Percentiles rank a stretch among this genome's conserved stretches.
phyloP scores from a whole-genome alignment of 2,329 filamentous ascomycete genomes.

The Arthrobotrys sphaeroides region DNA sequence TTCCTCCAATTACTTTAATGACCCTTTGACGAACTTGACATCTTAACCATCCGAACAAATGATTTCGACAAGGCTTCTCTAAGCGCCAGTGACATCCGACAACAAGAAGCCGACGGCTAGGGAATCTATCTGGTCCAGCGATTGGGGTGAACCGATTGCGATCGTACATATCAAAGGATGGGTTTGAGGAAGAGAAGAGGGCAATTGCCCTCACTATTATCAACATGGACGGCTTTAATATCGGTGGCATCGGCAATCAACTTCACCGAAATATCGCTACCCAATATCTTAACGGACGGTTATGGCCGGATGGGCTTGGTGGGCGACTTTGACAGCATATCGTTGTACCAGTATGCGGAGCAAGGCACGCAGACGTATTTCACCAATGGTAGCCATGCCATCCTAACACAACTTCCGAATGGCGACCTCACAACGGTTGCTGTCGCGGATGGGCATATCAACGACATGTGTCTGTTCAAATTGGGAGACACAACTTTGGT shows the following conservation, averaged over 20 bases:
- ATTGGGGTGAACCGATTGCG: slow-evolving; percentile 39
- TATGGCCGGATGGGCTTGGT: slow-evolving; percentile 51
- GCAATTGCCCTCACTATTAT: slow-evolving; percentile 42
- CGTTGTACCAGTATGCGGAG: slow-evolving; percentile 83
- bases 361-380: slow-evolving; percentile 75
- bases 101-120: not conserved
- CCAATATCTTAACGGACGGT: slow-evolving; percentile 30
- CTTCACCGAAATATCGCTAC: slow-evolving; percentile 41
- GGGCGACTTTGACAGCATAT: slow-evolving; percentile 91
- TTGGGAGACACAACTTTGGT: slow-evolving; percentile 72
- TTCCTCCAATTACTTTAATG: slow-evolving; percentile 30
- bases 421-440: slow-evolving; percentile 79
- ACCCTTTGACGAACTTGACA: slow-evolving; percentile 39
- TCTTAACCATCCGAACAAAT: slow-evolving; percentile 30
- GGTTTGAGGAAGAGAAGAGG: slow-evolving; percentile 46
- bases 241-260: slow-evolving; percentile 41
- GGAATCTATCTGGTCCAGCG: not conserved
- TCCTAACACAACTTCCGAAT: slow-evolving; percentile 84
- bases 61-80: slow-evolving; percentile 32
- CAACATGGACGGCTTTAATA: slow-evolving; percentile 42
- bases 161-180: slow-evolving; percentile 29
- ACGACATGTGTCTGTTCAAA: slow-evolving; percentile 84
- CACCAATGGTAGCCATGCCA: slow-evolving; percentile 80
- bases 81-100: slow-evolving; percentile 15
- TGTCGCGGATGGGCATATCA: slow-evolving; percentile 82